Base-by-base conservation (phyloP, 1,139 yeast species). In the Yamadazyma mexicana region DNA sequence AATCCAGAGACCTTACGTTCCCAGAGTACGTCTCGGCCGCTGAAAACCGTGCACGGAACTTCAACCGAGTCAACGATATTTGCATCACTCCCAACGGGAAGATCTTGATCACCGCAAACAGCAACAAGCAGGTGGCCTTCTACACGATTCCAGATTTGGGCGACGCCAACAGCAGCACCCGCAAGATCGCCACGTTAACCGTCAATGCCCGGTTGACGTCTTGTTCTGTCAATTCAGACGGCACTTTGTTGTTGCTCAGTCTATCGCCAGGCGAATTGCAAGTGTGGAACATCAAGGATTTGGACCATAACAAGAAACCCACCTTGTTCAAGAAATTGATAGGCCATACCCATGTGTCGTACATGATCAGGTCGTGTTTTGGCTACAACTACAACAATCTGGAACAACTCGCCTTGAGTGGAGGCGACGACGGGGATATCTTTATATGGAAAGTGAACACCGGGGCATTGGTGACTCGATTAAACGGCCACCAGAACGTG, bases 391-490 rank as follows among this genome's bases (percentile, higher is more conserved):
- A 52, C 1, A 47, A 76, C 3, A 69, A 69, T 26, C 73, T 79
- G 43, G 95, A 85, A 52, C 83, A 82, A 47, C 66, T 87, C 37
- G 78, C 88, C 0, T 65, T 86, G 14, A 81, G 91, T 50, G 97
- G 97, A 1, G 81, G 94, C 34, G 94, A 86, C 53, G 94, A 87
- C 55, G 89, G 92, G 0, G 72, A 75, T 43, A 75, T 88, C 4
- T 88, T 83, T 59, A 67, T 89, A 5, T 89, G 96, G 96, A 87
- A 87, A 52, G 70, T 85, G 30, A 73, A 75, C 39, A 81, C 83
- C 17, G 92, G 95, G 4, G 81, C 83, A 43, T 69, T 88, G 22
- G 64, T 89, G 3, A 81, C 82, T 9, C 55, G 76, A 31, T 57
- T 70, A 6, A 61, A 61, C 39, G 96, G 86, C 1, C 98, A 92